phyloP scores from a whole-genome alignment of 495 filamentous ascomycete genomes.

The Aspergillus mulundensis region DNA sequence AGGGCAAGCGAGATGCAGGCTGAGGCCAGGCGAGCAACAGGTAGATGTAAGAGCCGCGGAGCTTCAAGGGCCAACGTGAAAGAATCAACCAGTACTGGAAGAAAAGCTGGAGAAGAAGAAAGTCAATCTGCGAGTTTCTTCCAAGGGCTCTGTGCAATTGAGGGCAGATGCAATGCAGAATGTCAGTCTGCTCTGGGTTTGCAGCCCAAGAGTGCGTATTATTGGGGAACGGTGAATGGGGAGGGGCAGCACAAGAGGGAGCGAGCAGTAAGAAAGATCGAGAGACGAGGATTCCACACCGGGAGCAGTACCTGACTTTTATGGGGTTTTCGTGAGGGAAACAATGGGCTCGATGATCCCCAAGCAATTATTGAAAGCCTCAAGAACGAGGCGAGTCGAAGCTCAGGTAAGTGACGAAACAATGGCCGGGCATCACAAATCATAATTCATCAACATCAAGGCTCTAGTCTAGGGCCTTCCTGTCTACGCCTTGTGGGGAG shows the following conservation, averaged over 20 bases:
- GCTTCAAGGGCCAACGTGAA: background rate
- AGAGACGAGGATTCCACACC: constrained; percentile 11
- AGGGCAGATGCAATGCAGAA: constrained; percentile 11
- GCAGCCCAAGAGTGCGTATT: constrained; percentile 14
- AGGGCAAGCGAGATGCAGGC: background rate
- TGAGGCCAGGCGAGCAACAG: background rate
- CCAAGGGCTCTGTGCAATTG: background rate
- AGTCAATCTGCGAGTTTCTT: background rate
- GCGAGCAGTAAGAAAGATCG: background rate
- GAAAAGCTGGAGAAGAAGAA: background rate
- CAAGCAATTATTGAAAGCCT: constrained; percentile 9
- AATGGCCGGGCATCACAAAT: background rate
- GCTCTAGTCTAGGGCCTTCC: background rate
- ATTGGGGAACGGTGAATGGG: constrained; percentile 8
- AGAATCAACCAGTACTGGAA: background rate
- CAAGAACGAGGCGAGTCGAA: background rate
- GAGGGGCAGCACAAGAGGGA: constrained; percentile 5
- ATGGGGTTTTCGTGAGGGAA: background rate
- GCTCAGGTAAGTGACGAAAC: background rate
- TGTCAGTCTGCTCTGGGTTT: background rate
- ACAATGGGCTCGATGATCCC: constrained; percentile 7
- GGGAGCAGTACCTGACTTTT: constrained; percentile 21
- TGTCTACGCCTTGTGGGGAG: constrained; percentile 2
- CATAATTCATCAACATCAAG: background rate
- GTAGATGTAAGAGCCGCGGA: background rate